Conservation (phyloP, 2,329 filamentous ascomycete species). For the Exserohilum turcica region DNA sequence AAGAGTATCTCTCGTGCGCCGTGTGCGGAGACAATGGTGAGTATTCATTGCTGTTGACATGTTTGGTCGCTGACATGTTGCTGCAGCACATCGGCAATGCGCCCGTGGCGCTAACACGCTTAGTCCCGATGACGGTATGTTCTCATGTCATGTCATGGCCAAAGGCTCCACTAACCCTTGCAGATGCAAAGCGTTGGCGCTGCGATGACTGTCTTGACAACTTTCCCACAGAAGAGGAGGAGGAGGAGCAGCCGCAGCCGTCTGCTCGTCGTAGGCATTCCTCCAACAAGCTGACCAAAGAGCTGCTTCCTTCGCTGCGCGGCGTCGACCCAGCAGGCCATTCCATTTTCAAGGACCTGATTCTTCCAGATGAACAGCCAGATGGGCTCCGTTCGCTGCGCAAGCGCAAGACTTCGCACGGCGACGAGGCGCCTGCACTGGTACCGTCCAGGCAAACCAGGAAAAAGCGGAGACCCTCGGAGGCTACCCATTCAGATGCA, state of each 20-base stretch:
- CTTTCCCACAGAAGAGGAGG: slow-evolving; percentile 37
- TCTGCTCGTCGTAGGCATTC: slow-evolving; percentile 58
- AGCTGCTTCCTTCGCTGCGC: slow-evolving; percentile 71
- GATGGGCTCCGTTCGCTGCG: slow-evolving; percentile 78
- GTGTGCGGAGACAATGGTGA: slow-evolving; percentile 82
- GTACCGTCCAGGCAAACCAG: slow-evolving; percentile 45
- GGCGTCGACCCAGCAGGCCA: slow-evolving; percentile 67
- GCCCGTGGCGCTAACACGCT: slow-evolving; percentile 73
- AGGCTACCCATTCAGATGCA: slow-evolving; percentile 40
- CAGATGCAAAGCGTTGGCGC: slow-evolving; percentile 65
- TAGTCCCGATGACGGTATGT: slow-evolving; percentile 67
- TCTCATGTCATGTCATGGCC: slow-evolving; percentile 22
- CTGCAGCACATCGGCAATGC: slow-evolving; percentile 86
- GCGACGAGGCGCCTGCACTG: slow-evolving; percentile 64
- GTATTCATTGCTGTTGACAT: slow-evolving; percentile 50
- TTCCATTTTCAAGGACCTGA: slow-evolving; percentile 76
- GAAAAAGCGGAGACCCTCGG: slow-evolving; percentile 51
- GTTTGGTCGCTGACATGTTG: slow-evolving; percentile 49
- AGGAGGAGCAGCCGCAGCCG: slow-evolving; percentile 49
- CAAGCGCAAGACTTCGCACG: slow-evolving; percentile 82
- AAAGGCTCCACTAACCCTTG: slow-evolving; percentile 25
- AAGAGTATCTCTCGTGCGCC: slow-evolving; percentile 75
- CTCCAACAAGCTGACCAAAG: slow-evolving; percentile 70
- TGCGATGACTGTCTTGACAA: slow-evolving; percentile 64
- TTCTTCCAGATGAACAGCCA: slow-evolving; percentile 72